These are phyloP conservation scores for Mycena galericulata DNA, from an alignment of 768 basidiomycete species.

Conservation along the genomic window DNA sequence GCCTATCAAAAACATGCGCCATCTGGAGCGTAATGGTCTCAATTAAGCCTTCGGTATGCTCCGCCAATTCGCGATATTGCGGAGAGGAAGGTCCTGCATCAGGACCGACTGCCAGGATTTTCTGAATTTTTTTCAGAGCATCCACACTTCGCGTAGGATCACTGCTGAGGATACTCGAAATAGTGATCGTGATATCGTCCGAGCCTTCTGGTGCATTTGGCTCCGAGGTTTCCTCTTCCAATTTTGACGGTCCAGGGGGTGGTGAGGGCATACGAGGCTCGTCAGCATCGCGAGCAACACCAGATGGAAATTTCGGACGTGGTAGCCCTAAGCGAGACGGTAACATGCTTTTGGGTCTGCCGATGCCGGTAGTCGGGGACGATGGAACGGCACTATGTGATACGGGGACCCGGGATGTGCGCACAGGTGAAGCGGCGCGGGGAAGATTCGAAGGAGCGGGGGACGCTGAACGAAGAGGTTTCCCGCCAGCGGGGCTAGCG, in stretches of 20 bases:
- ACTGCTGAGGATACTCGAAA: conserved; percentile 90
- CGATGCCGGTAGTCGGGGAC: conserved; percentile 58
- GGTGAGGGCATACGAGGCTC: conserved; percentile 31
- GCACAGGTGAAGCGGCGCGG: conserved; percentile 59
- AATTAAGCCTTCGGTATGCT: conserved; percentile 85
- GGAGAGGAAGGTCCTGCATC: conserved; percentile 77
- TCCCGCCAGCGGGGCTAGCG: conserved; percentile 55
- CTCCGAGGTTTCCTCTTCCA: conserved; percentile 49
- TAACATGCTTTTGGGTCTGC: conserved; percentile 73
- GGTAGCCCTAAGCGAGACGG: conserved; percentile 83
- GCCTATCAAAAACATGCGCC: conserved; percentile 90
- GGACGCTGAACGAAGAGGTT: conserved; percentile 50
- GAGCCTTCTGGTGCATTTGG: conserved; percentile 47
- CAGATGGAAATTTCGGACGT: conserved; percentile 57
- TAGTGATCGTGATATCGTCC: conserved; percentile 82
- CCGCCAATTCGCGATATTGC: conserved; percentile 82
- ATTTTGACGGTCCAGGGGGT: conserved; percentile 18
- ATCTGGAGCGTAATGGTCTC: conserved; percentile 93
- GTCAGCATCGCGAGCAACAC: conserved; percentile 12
- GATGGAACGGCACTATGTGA: conserved; percentile 47
- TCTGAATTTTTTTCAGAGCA: conserved; percentile 93
- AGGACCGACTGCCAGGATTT: conserved; percentile 81
- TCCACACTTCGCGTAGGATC: conserved; percentile 91
- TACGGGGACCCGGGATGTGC: conserved; percentile 44
- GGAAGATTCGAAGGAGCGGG: conserved; percentile 50